Evolutionary conservation across 345 rosid genomes (phyloP).

Genomic region (Salix brachista): DNA sequence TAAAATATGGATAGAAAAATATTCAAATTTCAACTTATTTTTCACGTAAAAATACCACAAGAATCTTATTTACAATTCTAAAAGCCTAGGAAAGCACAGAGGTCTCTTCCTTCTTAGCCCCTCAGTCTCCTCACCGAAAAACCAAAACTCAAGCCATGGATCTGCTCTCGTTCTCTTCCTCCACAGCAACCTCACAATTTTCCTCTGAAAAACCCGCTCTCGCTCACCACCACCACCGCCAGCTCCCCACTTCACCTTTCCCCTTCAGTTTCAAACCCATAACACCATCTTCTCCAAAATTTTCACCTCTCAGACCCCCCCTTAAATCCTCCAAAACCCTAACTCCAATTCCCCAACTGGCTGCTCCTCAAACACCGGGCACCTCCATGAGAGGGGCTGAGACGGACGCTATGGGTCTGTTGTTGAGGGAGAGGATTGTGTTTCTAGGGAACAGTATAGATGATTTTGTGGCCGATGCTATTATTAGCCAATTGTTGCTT

Average conservation of each 20-base stretch:
- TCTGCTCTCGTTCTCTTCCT: conserved; percentile 43
- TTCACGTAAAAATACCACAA: no score
- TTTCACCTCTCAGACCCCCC: conserved; percentile 28
- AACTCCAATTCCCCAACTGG: conserved; percentile 14
- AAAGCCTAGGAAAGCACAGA: not conserved
- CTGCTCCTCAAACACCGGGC: conserved; percentile 54
- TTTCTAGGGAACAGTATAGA: conserved; percentile 72
- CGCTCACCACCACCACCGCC: not conserved
- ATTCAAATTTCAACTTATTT: no score
- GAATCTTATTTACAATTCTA: no score
- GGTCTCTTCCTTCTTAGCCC: not conserved
- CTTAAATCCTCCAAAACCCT: conserved; percentile 28
- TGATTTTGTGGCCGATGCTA: conserved; percentile 84
- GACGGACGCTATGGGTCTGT: conserved; percentile 78
- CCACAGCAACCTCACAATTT: conserved; percentile 30
- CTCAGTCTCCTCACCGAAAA: not conserved
- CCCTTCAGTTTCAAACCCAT: conserved; percentile 9
- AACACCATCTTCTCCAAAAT: conserved; percentile 18
- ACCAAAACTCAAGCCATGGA: conserved; percentile 33
- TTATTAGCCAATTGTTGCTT: conserved; percentile 74
- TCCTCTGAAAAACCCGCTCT: conserved; percentile 24
- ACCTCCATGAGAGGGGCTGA: conserved; percentile 72
- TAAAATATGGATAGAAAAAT: no score
- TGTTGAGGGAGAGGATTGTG: conserved; percentile 77
- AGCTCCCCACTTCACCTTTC: not conserved